These are phyloP conservation scores for Alloteropsis semialata DNA, from an alignment of 176 grass and related monocot species.

Conservation along the genomic window DNA sequence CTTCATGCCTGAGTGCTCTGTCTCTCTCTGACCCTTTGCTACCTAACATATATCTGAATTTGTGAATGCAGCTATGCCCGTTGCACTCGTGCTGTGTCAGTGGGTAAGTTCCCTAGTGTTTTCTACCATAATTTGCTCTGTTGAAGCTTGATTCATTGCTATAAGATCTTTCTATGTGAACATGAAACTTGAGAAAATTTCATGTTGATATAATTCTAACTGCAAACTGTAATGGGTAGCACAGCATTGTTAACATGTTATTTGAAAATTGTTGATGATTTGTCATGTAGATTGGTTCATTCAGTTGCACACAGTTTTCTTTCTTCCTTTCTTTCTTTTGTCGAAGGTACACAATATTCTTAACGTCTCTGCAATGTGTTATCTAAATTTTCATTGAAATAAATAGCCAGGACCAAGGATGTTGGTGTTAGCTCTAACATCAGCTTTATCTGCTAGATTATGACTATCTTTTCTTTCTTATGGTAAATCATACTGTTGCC, in stretches of 20 bases:
- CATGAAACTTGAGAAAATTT: background rate
- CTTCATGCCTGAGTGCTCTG: too few species aligned
- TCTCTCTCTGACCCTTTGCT: background rate
- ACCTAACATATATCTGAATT: background rate
- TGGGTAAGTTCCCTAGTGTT: slow-evolving; percentile 44
- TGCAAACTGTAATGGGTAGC: background rate
- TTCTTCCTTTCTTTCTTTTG: too few species aligned
- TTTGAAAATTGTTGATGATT: background rate
- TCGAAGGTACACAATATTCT: too few species aligned
- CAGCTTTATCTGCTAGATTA: background rate
- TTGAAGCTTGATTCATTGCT: background rate
- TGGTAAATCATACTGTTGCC: background rate
- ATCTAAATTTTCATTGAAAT: background rate
- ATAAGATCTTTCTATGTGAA: background rate
- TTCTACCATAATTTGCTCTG: background rate
- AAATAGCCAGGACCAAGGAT: background rate
- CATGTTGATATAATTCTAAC: background rate
- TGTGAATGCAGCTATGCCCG: slow-evolving; percentile 70
- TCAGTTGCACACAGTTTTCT: background rate
- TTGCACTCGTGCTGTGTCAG: slow-evolving; percentile 79
- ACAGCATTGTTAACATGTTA: background rate
- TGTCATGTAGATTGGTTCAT: background rate
- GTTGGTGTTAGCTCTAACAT: background rate
- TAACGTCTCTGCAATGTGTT: background rate
- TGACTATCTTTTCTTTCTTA: background rate